phyloP scores from a whole-genome alignment of 805 yeast genomes.

The Priceomyces castillae region DNA sequence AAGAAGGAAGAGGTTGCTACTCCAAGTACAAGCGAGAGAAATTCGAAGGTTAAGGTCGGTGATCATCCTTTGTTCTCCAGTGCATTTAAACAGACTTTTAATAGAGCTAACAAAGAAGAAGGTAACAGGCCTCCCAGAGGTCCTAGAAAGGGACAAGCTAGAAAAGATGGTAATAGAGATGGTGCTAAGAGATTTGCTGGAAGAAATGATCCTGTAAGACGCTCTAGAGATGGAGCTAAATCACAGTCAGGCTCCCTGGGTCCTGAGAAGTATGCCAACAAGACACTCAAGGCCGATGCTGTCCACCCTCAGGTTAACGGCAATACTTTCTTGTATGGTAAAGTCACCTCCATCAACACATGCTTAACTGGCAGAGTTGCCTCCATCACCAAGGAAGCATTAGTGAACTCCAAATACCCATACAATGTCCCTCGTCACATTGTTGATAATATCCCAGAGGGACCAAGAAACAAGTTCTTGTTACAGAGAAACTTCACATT shows the following conservation, averaged over 20 bases:
- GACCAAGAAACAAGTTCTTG: constrained; percentile 29
- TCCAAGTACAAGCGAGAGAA: constrained; percentile 2
- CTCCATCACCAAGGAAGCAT: constrained; percentile 37
- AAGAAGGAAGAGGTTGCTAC: constrained; percentile 2
- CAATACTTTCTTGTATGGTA: constrained; percentile 37
- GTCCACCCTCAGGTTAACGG: constrained; percentile 20
- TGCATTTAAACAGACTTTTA: constrained; percentile 4
- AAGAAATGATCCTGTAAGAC: background rate
- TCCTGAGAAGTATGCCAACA: constrained; percentile 5
- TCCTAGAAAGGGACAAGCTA: constrained; percentile 3
- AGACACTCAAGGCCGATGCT: constrained; percentile 10
- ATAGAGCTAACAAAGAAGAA: background rate
- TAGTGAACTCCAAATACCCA: constrained; percentile 40
- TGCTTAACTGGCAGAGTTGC: constrained; percentile 34
- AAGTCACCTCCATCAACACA: constrained; percentile 28
- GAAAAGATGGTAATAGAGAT: constrained; percentile 1
- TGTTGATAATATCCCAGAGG: constrained; percentile 18
- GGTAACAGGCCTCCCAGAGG: constrained; percentile 2
- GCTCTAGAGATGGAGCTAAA: background rate
- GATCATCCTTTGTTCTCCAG: constrained; percentile 20
- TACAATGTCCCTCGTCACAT: constrained; percentile 35
- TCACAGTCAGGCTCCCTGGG: background rate
- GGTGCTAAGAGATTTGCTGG: background rate
- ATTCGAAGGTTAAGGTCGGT: constrained; percentile 11
- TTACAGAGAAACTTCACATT: constrained; percentile 28